phyloP scores from a whole-genome alignment of 495 filamentous ascomycete genomes.

The Podospora sp. region DNA sequence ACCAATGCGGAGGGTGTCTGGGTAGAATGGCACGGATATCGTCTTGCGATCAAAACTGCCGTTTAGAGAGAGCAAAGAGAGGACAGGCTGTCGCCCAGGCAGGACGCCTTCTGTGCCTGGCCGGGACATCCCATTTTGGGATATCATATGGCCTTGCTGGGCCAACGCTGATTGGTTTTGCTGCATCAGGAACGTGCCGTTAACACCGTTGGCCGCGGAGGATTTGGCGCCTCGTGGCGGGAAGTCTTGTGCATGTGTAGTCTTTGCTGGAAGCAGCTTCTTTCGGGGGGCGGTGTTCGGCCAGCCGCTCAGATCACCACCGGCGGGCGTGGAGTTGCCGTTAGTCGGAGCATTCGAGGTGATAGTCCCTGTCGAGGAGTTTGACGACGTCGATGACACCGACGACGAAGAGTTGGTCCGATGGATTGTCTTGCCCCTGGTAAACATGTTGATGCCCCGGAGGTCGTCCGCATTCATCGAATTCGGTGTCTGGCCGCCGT shows the following conservation, averaged over 20 bases:
- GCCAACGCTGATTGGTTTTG: slow-evolving; percentile 73
- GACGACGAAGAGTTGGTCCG: slow-evolving; percentile 89
- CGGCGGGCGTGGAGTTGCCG: slow-evolving; percentile 40
- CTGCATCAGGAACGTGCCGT: slow-evolving; percentile 73
- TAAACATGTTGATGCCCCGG: slow-evolving; percentile 72
- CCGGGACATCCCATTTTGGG: slow-evolving; percentile 48
- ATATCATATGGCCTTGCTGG: slow-evolving; percentile 40
- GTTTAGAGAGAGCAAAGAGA: slow-evolving; percentile 84
- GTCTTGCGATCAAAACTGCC: slow-evolving; percentile 96
- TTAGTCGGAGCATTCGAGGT: slow-evolving; percentile 38
- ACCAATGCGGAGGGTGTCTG: slow-evolving; percentile 88
- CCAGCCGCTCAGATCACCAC: slow-evolving; percentile 51
- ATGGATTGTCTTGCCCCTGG: slow-evolving; percentile 81
- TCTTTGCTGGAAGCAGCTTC: slow-evolving; percentile 53
- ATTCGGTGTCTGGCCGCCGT: slow-evolving; percentile 74
- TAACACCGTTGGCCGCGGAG: slow-evolving; percentile 52
- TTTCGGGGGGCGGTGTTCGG: slow-evolving; percentile 62
- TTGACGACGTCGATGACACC: slow-evolving; percentile 68
- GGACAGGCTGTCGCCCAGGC: slow-evolving; percentile 67
- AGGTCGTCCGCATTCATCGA: slow-evolving; percentile 85
- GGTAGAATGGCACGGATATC: slow-evolving; percentile 85
- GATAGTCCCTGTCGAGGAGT: slow-evolving; percentile 63
- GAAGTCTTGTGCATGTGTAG: slow-evolving; percentile 32
- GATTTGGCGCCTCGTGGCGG: too few relatives aligned
- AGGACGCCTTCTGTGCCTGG: slow-evolving; percentile 56